A percentile compares a stretch with the other conserved stretches of the same genome.
These are phyloP conservation scores for Bombardia bombarda DNA, from an alignment of 495 filamentous ascomycete species.

Conservation along the genomic window DNA sequence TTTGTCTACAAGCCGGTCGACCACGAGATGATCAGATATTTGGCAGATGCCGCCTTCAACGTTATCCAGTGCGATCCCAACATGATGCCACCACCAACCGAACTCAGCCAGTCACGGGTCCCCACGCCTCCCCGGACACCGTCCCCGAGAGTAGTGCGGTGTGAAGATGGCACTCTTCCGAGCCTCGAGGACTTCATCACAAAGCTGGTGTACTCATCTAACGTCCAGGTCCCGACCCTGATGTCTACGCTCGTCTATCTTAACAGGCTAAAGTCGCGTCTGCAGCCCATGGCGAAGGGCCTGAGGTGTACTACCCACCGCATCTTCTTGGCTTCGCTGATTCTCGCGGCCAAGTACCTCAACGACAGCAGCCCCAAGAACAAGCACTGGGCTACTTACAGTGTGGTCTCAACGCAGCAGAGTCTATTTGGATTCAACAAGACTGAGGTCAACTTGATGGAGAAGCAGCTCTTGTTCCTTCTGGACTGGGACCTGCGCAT, in stretches of 20 bases:
- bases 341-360: constrained; percentile 91
- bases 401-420: constrained; percentile 54
- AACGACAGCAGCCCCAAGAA: constrained; percentile 99
- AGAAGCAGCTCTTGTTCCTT: constrained; percentile 91
- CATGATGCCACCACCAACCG: constrained; percentile 32
- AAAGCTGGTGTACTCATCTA: constrained; percentile 80
- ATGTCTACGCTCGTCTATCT: constrained; percentile 97
- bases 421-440: constrained; percentile 85
- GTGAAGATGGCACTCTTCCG: constrained; percentile 48
- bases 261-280: constrained; percentile 65
- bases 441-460: constrained; percentile 96
- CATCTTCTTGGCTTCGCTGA: constrained; percentile 91
- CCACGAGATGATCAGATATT: constrained; percentile 74
- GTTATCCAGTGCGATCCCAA: constrained; percentile 85
- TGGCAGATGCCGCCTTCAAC: constrained; percentile 70
- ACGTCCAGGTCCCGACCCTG: constrained; percentile 92
- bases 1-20: constrained; percentile 81
- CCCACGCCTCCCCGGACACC: constrained; percentile 61
- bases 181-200: constrained; percentile 85
- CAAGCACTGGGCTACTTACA: constrained; percentile 98
- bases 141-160: constrained; percentile 44
- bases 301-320: constrained; percentile 95
- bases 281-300: constrained; percentile 92
- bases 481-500: constrained; percentile 90
- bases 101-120: constrained; percentile 21